phyloP scores from a whole-genome alignment of 2,329 filamentous ascomycete species.

The Colletotrichum godetiae region DNA sequence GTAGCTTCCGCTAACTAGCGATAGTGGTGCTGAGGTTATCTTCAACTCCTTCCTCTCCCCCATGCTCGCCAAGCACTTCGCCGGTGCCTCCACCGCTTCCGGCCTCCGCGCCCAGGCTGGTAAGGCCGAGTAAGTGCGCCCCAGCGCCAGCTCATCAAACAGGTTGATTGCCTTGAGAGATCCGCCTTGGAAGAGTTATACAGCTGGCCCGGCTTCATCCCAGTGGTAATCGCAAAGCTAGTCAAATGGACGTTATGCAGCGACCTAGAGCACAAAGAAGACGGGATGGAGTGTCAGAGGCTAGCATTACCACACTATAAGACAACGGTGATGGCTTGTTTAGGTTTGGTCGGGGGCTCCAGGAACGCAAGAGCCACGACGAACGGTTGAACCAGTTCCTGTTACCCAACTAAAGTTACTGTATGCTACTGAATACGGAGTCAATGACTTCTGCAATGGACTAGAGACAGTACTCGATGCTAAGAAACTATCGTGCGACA shows the following conservation, averaged over 20 bases:
- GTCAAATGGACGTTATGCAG: slow-evolving; percentile 24
- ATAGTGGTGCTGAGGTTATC: slow-evolving; percentile 91
- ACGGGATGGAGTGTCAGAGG: slow-evolving; percentile 13
- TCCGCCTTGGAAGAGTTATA: slow-evolving; percentile 23
- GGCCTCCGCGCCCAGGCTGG: slow-evolving; percentile 91
- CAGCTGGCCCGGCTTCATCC: slow-evolving; percentile 27
- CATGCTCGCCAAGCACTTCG: slow-evolving; percentile 93
- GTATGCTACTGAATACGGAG: slow-evolving; percentile 26
- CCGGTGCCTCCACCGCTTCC: slow-evolving; percentile 76
- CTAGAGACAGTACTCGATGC: slow-evolving; percentile 23
- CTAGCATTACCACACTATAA: slow-evolving; percentile 20
- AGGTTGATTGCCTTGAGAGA: slow-evolving; percentile 34
- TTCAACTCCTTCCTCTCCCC: slow-evolving; percentile 97
- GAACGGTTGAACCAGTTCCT: slow-evolving; percentile 27
- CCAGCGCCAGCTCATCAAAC: slow-evolving; percentile 16
- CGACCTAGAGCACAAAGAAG: slow-evolving; percentile 21
- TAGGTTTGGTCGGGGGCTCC: slow-evolving; percentile 19
- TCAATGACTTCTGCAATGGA: slow-evolving; percentile 33
- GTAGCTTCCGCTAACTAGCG: slow-evolving; percentile 37
- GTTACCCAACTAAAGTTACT: slow-evolving; percentile 35
- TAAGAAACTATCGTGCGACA: slow-evolving; percentile 16
- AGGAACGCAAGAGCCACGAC: slow-evolving; percentile 20
- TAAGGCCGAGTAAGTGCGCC: slow-evolving; percentile 71
- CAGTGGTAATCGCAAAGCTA: slow-evolving; percentile 27
- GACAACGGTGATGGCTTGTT: slow-evolving; percentile 36